Base-by-base conservation (phyloP, 202 grass and related monocot genomes). In the Schoenoplectus triqueter region DNA sequence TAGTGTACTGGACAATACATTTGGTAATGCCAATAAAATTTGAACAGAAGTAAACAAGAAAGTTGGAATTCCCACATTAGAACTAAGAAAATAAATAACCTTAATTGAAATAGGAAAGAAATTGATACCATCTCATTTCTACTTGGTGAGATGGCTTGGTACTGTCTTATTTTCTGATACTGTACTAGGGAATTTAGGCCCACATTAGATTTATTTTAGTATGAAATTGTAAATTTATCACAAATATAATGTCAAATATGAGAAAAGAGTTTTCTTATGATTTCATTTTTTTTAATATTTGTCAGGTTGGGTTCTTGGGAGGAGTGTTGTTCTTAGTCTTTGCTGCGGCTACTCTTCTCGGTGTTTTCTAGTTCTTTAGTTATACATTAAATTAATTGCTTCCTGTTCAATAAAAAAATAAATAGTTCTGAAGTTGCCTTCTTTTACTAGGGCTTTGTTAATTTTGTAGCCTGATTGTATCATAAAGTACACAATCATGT, bases 251-350 rank as follows among this genome's bases (percentile, higher is more conserved):
- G 13, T 3, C 21, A 42, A 78, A 40, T n/a, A 59, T 46, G 59
- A 40, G 2, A 40, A 42, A 41, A 15, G 21, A 7, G 0, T 5
- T 7, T 39, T 40, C 6, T 57, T 57, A 76, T 41, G 49, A 5
- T 55, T 56, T 0, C 5, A 9, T 59, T 14, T 21, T 57, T 18
- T 78, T 57, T 15, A 5, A 31, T 18, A 55, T 55, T 81, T 67
- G 63, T 13, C 73, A 95, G 93, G 95, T 98, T 90, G 93, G 95
- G 52, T 86, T 95, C 71, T 60, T 94, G 78, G 95, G 95, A 78
- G 95, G 92, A 82, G 84, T 95, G 47, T 41, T 98, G 31, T 95
- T 98, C 88, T 90, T 98, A 77, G 31, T 98, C 56, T 98, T 98
- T 64, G 88, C 91, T 39, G 90, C 56, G 1, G 90, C 91, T 7